These are phyloP conservation scores for Podaxis mareebaensis DNA, from an alignment of 768 basidiomycete genomes.

Conservation along the genomic window DNA sequence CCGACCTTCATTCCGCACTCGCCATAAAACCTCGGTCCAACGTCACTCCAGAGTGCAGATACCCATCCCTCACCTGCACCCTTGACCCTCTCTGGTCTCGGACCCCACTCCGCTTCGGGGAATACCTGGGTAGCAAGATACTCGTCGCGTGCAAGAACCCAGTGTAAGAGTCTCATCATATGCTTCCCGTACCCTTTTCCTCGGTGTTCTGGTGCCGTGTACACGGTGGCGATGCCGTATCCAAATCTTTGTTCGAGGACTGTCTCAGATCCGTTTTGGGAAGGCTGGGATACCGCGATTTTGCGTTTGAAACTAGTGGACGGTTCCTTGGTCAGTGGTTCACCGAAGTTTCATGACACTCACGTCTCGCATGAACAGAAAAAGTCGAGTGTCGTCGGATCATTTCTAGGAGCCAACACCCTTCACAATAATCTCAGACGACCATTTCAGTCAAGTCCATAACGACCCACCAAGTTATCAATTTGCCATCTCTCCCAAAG, in stretches of 20 bases:
- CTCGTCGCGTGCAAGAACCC: constrained; percentile 28
- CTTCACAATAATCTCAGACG: constrained; percentile 28
- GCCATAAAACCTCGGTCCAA: constrained; percentile 26
- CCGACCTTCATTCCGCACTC: constrained; percentile 22
- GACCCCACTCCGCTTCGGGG: constrained; percentile 27
- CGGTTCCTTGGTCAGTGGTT: neutral
- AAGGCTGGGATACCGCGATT: constrained; percentile 26
- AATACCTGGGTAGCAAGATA: constrained; percentile 20
- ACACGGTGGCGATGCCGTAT: constrained; percentile 60
- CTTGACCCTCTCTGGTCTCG: constrained; percentile 20
- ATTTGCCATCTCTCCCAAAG: constrained; percentile 43
- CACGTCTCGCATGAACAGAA: constrained; percentile 66
- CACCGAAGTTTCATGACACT: constrained; percentile 19
- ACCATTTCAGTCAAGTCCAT: neutral
- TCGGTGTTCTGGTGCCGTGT: constrained; percentile 49
- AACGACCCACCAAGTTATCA: constrained; percentile 49
- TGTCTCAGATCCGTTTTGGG: constrained; percentile 1
- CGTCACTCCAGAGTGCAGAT: constrained; percentile 31
- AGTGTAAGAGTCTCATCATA: constrained; percentile 67
- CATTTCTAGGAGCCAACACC: constrained; percentile 56
- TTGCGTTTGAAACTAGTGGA: constrained; percentile 31
- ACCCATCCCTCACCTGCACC: constrained; percentile 22
- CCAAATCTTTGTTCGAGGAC: constrained; percentile 35
- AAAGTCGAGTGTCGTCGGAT: constrained; percentile 54
- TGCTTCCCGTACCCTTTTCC: constrained; percentile 58